Base-by-base conservation (phyloP, 2,329 filamentous ascomycete genomes). In the Colletotrichum sp. region DNA sequence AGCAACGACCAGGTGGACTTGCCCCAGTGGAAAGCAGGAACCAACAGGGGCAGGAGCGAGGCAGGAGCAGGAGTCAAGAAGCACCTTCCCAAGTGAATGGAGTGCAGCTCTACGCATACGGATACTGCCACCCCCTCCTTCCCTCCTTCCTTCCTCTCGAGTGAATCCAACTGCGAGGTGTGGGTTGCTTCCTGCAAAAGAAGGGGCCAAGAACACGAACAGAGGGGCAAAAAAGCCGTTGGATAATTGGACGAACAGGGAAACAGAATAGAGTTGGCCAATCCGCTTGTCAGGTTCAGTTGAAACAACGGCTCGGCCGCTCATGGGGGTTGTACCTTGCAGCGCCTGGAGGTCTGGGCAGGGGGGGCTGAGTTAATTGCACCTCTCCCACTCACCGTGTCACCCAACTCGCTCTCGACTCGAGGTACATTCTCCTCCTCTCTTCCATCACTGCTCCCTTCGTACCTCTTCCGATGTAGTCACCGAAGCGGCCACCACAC, bases 221-320 rank as follows among this genome's bases (percentile, higher is more conserved):
- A 19, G 27, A 44, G 22, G 39, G 39, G 39, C 34, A 63, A 25
- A 73, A 73, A 65, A 60, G 65, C 34, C 70, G 59, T 74, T 74
- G 57, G 16, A 69, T 61, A 59, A 74, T 76, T 76, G 64, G 74
- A 69, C 25, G 32, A 69, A 59, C 34, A 15, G 48, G 44, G 74
- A 76, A 76, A 76, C 70, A 34, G 22, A 74, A 52, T 22, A 36
- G 69, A 72, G 34, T 48, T 59, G 30, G 28, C 74, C 70, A 76
- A 76, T 76, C 74, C 65, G 48, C n/a, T 32, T 44, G 19, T 76
- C 22, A 27, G 25, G 55, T 73, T 30, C 60, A 52, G 28, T 59
- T 76, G 74, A 76, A 76, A 76, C 74, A 52, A 63, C 66, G 73
- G 73, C 70, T 73, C 60, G 70, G 73, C 64, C 57, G n/a, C 16